phyloP scores from a whole-genome alignment of 441 rosid species.

The Pelargonium australe region DNA sequence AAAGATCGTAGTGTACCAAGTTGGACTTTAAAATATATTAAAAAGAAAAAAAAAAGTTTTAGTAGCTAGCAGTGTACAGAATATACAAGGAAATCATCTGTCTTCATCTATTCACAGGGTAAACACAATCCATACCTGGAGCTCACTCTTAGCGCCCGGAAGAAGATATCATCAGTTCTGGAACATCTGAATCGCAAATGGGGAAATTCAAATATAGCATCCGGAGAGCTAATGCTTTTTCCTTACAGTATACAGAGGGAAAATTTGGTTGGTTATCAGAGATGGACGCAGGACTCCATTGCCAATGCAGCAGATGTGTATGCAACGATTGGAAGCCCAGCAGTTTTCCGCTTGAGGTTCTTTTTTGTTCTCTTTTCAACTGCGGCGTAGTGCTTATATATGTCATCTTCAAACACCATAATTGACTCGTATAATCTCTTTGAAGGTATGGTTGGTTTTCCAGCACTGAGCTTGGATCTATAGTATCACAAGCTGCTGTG shows the following conservation, averaged over 20 bases:
- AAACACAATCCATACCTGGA: slow-evolving; percentile 90
- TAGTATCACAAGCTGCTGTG: slow-evolving; percentile 31
- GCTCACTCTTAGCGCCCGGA: slow-evolving; percentile 85
- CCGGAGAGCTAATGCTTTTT: slow-evolving; percentile 74
- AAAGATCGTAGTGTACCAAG: slow-evolving; percentile 19
- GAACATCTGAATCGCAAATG: slow-evolving; percentile 95
- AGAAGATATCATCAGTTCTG: slow-evolving; percentile 88
- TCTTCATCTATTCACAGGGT: slow-evolving; percentile 51
- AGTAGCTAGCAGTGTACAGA: slow-evolving; percentile 8
- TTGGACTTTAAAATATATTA: background rate
- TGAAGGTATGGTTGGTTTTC: slow-evolving; percentile 98
- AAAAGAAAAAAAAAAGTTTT: slow-evolving; percentile 11
- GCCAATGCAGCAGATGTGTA: slow-evolving; percentile 61
- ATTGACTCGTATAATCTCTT: slow-evolving; percentile 19
- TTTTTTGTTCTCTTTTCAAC: slow-evolving; percentile 22
- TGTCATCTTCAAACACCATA: slow-evolving; percentile 12
- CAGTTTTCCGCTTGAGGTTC: slow-evolving; percentile 84
- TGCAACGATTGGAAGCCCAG: slow-evolving; percentile 61
- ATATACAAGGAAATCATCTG: slow-evolving; percentile 16
- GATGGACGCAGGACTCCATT: slow-evolving; percentile 75
- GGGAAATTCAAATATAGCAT: slow-evolving; percentile 78
- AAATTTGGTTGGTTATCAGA: slow-evolving; percentile 44
- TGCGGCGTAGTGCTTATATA: slow-evolving; percentile 16
- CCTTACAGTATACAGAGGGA: slow-evolving; percentile 67
- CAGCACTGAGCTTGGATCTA: slow-evolving; percentile 35